Conservation (phyloP, 176 grass and related monocot species). For the Avena insularis region DNA sequence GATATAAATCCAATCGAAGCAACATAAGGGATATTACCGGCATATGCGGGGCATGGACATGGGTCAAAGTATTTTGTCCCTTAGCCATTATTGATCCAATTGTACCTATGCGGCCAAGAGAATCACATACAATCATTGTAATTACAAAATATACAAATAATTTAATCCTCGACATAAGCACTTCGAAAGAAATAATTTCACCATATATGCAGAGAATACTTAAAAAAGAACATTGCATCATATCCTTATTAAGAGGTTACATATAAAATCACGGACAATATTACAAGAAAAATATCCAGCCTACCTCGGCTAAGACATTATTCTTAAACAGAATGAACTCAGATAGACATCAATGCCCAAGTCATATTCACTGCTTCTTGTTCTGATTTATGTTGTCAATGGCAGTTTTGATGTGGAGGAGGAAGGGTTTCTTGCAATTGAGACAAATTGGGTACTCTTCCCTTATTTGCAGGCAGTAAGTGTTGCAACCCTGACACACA, state of each 20-base stretch:
- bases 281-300: background rate
- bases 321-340: background rate
- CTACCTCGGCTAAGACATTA: background rate
- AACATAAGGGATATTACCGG: too few relatives aligned
- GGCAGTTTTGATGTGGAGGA: constrained; percentile 43
- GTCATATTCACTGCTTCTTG: constrained; percentile 35
- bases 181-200: background rate
- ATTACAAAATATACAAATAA: too few relatives aligned
- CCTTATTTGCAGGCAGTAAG: constrained; percentile 65
- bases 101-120: too few relatives aligned
- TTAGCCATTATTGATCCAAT: too few relatives aligned
- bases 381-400: constrained; percentile 29
- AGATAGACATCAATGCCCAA: background rate
- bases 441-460: constrained; percentile 61
- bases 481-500: constrained; percentile 55
- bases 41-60: too few relatives aligned
- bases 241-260: constrained; percentile 25
- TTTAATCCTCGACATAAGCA: too few relatives aligned
- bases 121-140: too few relatives aligned
- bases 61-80: too few relatives aligned
- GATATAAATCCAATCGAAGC: too few relatives aligned
- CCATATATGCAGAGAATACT: too few relatives aligned
- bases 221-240: background rate
- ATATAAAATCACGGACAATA: background rate
- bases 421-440: constrained; percentile 62